Conservation (phyloP, 805 yeast species). For the Vanderwaltozyma polyspora region DNA sequence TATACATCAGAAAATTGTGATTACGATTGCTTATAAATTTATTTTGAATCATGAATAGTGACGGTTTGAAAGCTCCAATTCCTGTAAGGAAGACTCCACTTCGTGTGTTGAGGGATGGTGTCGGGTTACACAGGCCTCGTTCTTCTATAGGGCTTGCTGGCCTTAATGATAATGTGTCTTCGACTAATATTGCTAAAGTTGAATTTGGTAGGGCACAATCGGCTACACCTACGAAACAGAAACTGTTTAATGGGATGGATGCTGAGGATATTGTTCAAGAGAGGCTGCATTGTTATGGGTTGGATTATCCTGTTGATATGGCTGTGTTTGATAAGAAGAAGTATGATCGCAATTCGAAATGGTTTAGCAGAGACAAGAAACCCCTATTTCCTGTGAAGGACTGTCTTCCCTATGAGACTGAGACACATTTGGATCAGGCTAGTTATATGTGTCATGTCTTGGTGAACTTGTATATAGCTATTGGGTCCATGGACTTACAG, state of each 20-base stretch:
- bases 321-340: constrained; percentile 23
- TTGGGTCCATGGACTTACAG: constrained; percentile 58
- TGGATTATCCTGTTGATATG: constrained; percentile 39
- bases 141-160: no score
- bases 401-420: constrained; percentile 63
- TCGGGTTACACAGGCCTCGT: no score
- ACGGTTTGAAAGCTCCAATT: neutral
- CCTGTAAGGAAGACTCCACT: neutral
- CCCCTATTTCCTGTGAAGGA: constrained; percentile 26
- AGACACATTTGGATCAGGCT: constrained; percentile 55
- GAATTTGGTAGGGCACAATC: neutral
- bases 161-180: no score
- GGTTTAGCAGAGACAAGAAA: constrained; percentile 27
- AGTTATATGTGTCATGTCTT: constrained; percentile 65
- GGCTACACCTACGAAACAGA: neutral
- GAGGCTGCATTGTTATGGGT: constrained; percentile 31
- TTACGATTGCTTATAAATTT: no score
- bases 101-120: no score
- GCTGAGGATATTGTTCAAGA: constrained; percentile 16
- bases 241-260: constrained; percentile 8
- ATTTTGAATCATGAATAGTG: no score
- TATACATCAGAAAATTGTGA: no score
- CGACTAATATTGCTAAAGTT: neutral
- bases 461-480: constrained; percentile 63
- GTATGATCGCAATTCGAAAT: constrained; percentile 27